These are phyloP conservation scores for Aspergillus saccharolyticus DNA, from an alignment of 495 filamentous ascomycete genomes.

Conservation along the genomic window DNA sequence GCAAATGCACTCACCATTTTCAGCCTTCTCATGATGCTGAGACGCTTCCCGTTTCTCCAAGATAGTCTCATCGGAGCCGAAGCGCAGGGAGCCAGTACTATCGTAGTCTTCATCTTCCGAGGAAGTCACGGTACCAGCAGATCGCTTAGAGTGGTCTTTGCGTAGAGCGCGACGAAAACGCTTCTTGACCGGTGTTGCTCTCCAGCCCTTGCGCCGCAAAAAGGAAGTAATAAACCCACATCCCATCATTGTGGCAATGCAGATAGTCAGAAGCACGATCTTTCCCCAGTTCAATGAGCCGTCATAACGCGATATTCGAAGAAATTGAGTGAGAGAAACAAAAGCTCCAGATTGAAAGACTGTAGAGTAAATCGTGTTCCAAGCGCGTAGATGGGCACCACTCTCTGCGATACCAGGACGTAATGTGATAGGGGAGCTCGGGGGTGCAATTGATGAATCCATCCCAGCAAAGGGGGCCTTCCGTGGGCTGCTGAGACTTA, in stretches of 20 bases:
- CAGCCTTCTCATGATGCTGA: constrained; percentile 24
- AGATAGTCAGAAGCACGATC: constrained; percentile 35
- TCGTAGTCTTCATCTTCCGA: constrained; percentile 44
- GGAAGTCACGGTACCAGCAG: constrained; percentile 33
- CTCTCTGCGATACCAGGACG: constrained; percentile 4
- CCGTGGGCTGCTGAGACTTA: constrained; percentile 11
- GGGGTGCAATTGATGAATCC: constrained; percentile 11
- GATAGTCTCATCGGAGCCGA: constrained; percentile 22
- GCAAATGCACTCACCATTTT: constrained; percentile 27
- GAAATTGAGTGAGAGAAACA: constrained; percentile 17
- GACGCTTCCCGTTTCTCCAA: constrained; percentile 18
- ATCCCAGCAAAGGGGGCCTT: constrained; percentile 7
- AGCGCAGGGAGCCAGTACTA: constrained; percentile 35
- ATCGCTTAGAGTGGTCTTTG: constrained; percentile 26
- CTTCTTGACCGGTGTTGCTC: constrained; percentile 13
- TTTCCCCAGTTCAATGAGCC: constrained; percentile 29
- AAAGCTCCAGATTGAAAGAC: constrained; percentile 12
- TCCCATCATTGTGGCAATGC: constrained; percentile 36
- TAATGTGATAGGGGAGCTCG: constrained; percentile 3
- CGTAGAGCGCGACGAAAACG: constrained; percentile 22
- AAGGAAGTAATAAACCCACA: constrained; percentile 37
- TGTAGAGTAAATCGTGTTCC: constrained; percentile 10
- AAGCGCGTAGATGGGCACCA: constrained; percentile 6
- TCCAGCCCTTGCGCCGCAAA: constrained; percentile 23
- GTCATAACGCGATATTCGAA: constrained; percentile 25